Evolutionary conservation across 2,329 filamentous ascomycete genomes (phyloP).

Genomic region (Sarocladium oryzae): DNA sequence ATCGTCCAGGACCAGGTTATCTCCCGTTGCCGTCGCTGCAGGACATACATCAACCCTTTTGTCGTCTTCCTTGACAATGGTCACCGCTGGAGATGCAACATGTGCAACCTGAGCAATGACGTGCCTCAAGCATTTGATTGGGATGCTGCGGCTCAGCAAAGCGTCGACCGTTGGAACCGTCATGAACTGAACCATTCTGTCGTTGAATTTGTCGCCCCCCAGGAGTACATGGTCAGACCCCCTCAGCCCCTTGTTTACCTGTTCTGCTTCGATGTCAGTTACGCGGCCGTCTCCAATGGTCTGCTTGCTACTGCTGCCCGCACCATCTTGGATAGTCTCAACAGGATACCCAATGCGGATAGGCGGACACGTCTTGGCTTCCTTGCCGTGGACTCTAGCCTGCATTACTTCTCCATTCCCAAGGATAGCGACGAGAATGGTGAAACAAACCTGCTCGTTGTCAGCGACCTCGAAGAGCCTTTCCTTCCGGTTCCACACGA

Average conservation of each 20-base stretch:
- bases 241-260: slow-evolving; percentile 93
- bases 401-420: slow-evolving; percentile 95
- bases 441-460: slow-evolving; percentile 85
- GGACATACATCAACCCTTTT: slow-evolving; percentile 97
- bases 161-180: slow-evolving; percentile 84
- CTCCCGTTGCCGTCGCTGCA: slow-evolving; percentile 88
- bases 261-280: slow-evolving; percentile 93
- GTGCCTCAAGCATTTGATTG: slow-evolving; percentile 99
- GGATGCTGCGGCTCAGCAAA: slow-evolving; percentile 88
- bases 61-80: slow-evolving; percentile 95
- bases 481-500: slow-evolving; percentile 93
- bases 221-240: slow-evolving; percentile 98
- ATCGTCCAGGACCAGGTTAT: slow-evolving; percentile 96
- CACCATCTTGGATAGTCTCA: slow-evolving; percentile 90
- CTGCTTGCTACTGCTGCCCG: slow-evolving; percentile 87
- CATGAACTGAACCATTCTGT: slow-evolving; percentile 94
- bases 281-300: slow-evolving; percentile 80
- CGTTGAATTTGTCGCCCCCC: slow-evolving; percentile 93
- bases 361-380: slow-evolving; percentile 88
- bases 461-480: slow-evolving; percentile 92
- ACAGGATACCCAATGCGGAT: slow-evolving; percentile 97
- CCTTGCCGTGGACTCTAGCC: slow-evolving; percentile 86
- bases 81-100: slow-evolving; percentile 97
- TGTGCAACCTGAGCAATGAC: slow-evolving; percentile 98
- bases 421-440: slow-evolving; percentile 78